A percentile compares a stretch with the other conserved stretches of the same genome.
phyloP scores from a whole-genome alignment of 768 basidiomycete genomes.

The Fibroporia radiculosa region DNA sequence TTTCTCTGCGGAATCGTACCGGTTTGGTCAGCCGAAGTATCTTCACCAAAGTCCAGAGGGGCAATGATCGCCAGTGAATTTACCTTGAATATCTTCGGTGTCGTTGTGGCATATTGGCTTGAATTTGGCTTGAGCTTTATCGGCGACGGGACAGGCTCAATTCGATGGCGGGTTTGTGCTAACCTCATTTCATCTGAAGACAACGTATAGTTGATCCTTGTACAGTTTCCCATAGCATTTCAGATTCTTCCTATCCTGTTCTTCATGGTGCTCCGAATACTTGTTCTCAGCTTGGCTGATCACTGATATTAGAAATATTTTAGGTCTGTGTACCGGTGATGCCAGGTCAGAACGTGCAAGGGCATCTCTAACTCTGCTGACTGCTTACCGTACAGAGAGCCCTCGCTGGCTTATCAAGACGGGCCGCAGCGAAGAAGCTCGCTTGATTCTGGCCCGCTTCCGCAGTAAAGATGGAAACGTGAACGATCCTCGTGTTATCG shows the following conservation, averaged over 20 bases:
- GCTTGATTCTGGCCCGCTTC: slow-evolving; percentile 26
- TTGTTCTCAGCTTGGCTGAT: background rate
- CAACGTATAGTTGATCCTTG: background rate
- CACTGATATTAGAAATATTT: background rate
- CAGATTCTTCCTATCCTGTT: slow-evolving; percentile 32
- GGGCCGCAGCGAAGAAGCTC: slow-evolving; percentile 31
- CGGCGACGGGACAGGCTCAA: slow-evolving; percentile 32
- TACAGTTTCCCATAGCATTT: slow-evolving; percentile 35
- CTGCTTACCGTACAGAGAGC: slow-evolving; percentile 10
- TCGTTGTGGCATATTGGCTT: slow-evolving; percentile 38
- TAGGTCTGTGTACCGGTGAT: slow-evolving; percentile 18
- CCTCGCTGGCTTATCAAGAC: slow-evolving; percentile 31
- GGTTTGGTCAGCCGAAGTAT: slow-evolving; percentile 38
- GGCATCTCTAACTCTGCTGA: slow-evolving; percentile 2
- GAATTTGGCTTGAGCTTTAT: slow-evolving; percentile 37
- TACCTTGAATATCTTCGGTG: slow-evolving; percentile 32
- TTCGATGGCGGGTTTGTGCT: slow-evolving; percentile 24
- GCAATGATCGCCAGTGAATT: slow-evolving; percentile 38
- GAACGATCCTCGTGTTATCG: slow-evolving; percentile 17
- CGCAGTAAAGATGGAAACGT: slow-evolving; percentile 19
- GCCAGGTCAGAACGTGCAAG: slow-evolving; percentile 27
- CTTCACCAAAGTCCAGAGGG: slow-evolving; percentile 35
- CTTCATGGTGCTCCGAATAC: slow-evolving; percentile 26
- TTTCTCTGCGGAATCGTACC: slow-evolving; percentile 36
- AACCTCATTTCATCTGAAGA: background rate